Evolutionary conservation across 2,329 filamentous ascomycete species (phyloP).

Genomic region (Aspergillus costaricaensis): DNA sequence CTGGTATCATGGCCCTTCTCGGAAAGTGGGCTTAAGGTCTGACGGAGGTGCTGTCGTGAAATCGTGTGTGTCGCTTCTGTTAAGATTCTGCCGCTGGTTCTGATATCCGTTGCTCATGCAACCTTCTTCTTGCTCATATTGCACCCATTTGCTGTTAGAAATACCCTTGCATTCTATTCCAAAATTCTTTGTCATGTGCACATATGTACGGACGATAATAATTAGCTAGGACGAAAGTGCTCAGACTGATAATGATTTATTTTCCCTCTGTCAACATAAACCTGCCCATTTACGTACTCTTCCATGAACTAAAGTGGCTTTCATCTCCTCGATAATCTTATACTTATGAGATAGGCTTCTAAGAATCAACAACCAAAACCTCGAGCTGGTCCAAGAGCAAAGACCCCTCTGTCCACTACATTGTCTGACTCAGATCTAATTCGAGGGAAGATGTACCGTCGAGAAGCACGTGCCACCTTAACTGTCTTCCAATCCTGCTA

Average conservation of each 20-base stretch:
- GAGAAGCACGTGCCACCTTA: background rate
- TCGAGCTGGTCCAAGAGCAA: no score
- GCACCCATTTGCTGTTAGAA: background rate
- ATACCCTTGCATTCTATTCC: background rate
- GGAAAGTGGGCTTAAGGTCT: constrained; percentile 51
- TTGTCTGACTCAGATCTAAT: no score
- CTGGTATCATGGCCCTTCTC: constrained; percentile 52
- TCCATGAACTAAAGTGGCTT: no score
- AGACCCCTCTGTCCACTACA: no score
- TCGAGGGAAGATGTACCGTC: no score
- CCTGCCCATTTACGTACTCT: background rate
- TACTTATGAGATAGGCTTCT: no score
- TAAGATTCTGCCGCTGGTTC: background rate
- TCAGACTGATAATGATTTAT: background rate
- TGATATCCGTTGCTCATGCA: background rate
- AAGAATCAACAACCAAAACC: no score
- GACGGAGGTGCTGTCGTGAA: background rate
- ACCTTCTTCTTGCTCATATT: background rate
- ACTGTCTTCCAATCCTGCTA: no score
- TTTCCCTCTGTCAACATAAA: background rate
- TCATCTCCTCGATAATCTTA: no score
- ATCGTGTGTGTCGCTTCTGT: background rate
- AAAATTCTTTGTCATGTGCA: background rate
- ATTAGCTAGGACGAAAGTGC: background rate
- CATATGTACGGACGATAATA: background rate